Conservation (phyloP, 2,329 filamentous ascomycete genomes). For the Claviceps monticola region DNA sequence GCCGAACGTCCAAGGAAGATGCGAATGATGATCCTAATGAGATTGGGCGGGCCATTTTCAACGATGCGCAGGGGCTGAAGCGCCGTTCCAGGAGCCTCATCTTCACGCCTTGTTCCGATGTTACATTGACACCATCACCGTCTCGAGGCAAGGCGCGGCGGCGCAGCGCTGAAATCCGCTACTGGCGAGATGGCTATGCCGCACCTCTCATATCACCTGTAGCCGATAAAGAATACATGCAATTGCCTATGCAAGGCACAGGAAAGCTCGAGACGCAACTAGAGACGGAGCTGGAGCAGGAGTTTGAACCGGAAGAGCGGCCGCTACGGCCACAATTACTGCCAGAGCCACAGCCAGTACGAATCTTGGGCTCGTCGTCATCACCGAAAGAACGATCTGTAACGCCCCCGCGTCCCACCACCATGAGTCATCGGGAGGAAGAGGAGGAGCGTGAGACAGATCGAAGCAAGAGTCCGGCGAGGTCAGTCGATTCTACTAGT, state of each 20-base stretch:
- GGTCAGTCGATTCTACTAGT: not conserved
- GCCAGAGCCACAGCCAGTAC: slow-evolving; percentile 14
- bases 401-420: not conserved
- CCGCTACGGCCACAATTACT: slow-evolving; percentile 9
- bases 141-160: slow-evolving; percentile 26
- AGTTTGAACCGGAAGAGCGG: slow-evolving; percentile 17
- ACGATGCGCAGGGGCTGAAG: slow-evolving; percentile 33
- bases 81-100: slow-evolving; percentile 47
- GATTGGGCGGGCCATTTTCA: slow-evolving; percentile 50
- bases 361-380: slow-evolving; percentile 1
- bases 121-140: not conserved
- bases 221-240: slow-evolving; percentile 18
- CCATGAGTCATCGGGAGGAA: not conserved
- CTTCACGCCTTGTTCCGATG: slow-evolving; percentile 31
- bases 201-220: slow-evolving; percentile 35
- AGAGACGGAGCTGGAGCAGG: slow-evolving; percentile 14
- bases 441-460: not conserved
- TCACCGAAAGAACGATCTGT: not conserved
- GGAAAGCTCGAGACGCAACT: not conserved
- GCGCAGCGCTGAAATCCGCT: slow-evolving; percentile 49
- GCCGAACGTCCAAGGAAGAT: slow-evolving; percentile 26
- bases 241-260: slow-evolving; percentile 17
- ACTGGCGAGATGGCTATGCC: slow-evolving; percentile 49
- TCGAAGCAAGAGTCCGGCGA: not conserved
- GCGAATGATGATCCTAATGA: slow-evolving; percentile 33